Base-by-base conservation (phyloP, 371 early-diverging fungal genomes). In the Zopfochytrium polystomum region DNA sequence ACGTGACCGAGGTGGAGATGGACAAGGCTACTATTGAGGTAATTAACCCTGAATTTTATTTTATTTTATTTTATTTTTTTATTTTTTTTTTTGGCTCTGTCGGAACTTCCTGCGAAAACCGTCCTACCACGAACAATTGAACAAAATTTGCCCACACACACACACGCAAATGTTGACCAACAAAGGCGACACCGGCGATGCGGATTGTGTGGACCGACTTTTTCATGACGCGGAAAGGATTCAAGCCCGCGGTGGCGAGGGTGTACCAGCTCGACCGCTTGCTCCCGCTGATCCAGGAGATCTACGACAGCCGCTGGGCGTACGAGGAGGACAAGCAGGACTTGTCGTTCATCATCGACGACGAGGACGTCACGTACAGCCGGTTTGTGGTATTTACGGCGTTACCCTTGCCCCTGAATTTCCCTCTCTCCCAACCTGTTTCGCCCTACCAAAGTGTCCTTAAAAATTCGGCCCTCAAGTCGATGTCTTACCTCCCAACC, bases 231-330 rank as follows among this genome's bases (percentile, higher is more conserved):
- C 32, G 67, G 4, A 44, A 47, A 2, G 79, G 76, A 0, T 38
- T 43, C 20, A 67, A 67, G 44, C 71, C 75, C 22, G 52, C 46
- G 43, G 38, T 58, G n/a, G 52, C 56, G 13, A 30, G 78, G 20
- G 29, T 35, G 3, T 62, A 70, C 31, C 34, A 65, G 32, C 27
- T 71, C 20, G 58, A 54, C 15, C 63, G 69, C 29, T n/a, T 75
- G 6, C 42, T 71, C 0, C 59, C 55, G 4, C 35, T 76, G n/a
- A 74, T 78, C n/a, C 68, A 74, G 31, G 79, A 78, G 43, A 50
- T 76, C 3, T 74, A 74, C 34, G 74, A 75, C 9, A 45, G 50
- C 6, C 51, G 73, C 33, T 71, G 74, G 74, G 48, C 49, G 9
- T 61, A 55, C 34, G 79, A 78, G 55, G 63, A 65, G 27, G 68